Evolutionary conservation across 2,329 filamentous ascomycete species (phyloP).

Genomic region (Arthrinium phaeospermum): DNA sequence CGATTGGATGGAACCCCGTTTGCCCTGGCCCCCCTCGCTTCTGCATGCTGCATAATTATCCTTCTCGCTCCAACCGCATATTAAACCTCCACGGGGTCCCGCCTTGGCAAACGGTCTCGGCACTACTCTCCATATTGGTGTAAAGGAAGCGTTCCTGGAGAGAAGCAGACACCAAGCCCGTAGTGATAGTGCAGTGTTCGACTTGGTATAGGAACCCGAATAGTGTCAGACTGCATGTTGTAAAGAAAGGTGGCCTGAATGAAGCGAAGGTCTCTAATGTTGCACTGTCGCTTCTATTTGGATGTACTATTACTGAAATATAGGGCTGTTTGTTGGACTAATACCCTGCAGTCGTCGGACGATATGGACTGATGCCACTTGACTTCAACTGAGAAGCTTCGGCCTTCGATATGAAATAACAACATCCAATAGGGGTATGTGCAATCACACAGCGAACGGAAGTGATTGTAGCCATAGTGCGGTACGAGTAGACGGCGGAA

Average conservation of each 20-base stretch:
- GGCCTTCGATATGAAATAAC: too few relatives aligned
- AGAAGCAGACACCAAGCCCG: not conserved
- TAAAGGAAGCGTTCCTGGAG: not conserved
- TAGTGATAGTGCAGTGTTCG: not conserved
- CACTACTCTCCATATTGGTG: not conserved
- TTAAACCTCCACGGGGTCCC: not conserved
- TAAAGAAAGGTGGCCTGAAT: not conserved
- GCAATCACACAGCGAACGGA: too few relatives aligned
- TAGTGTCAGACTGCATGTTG: not conserved
- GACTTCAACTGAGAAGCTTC: not conserved
- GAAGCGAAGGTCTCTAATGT: not conserved
- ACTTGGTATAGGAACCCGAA: not conserved
- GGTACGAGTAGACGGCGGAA: not conserved
- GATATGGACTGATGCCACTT: not conserved
- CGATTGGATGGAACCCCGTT: not conserved
- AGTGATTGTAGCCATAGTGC: not conserved
- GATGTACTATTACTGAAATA: not conserved
- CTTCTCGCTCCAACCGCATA: conserved; percentile 17
- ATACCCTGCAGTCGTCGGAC: not conserved
- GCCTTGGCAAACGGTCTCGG: not conserved
- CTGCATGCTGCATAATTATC: conserved; percentile 9
- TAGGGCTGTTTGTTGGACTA: not conserved
- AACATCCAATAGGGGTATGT: not conserved
- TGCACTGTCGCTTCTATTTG: not conserved
- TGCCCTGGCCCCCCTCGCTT: not conserved